phyloP scores from a whole-genome alignment of 192 early-diverging fungal species.

The Thamnidium elegans region DNA sequence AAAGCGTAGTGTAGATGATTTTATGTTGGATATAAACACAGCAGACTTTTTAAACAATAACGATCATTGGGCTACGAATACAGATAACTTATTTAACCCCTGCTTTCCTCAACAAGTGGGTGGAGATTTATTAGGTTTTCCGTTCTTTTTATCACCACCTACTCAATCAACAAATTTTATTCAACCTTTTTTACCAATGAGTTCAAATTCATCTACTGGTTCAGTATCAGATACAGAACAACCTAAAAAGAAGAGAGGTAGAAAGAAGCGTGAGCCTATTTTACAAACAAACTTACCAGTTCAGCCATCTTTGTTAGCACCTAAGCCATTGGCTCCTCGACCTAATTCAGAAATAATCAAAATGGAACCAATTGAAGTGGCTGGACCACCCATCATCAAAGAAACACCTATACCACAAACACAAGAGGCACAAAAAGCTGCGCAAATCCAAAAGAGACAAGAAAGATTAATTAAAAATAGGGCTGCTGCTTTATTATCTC shows the following conservation, averaged over 20 bases:
- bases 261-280: conserved; percentile 24
- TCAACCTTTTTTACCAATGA: neutral
- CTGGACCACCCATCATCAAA: too few relatives aligned
- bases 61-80: neutral
- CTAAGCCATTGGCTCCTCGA: conserved; percentile 37
- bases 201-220: conserved; percentile 5
- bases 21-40: neutral
- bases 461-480: conserved; percentile 92
- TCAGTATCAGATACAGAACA: conserved; percentile 28
- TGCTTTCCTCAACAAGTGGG: neutral
- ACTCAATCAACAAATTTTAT: neutral
- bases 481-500: conserved; percentile 79
- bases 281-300: neutral
- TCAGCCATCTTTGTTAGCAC: conserved; percentile 23
- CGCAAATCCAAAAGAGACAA: conserved; percentile 68
- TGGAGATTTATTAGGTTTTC: neutral
- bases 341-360: conserved; percentile 26
- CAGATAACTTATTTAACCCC: neutral
- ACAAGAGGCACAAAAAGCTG: conserved; percentile 37
- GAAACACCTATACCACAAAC: neutral
- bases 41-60: neutral
- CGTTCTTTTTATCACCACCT: neutral
- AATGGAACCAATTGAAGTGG: conserved; percentile 10
- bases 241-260: conserved; percentile 31
- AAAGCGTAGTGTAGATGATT: neutral